Evolutionary conservation across 495 filamentous ascomycete genomes (phyloP), one percentile per base, ranked within the genome.

Genomic region (Talaromyces liani): DNA sequence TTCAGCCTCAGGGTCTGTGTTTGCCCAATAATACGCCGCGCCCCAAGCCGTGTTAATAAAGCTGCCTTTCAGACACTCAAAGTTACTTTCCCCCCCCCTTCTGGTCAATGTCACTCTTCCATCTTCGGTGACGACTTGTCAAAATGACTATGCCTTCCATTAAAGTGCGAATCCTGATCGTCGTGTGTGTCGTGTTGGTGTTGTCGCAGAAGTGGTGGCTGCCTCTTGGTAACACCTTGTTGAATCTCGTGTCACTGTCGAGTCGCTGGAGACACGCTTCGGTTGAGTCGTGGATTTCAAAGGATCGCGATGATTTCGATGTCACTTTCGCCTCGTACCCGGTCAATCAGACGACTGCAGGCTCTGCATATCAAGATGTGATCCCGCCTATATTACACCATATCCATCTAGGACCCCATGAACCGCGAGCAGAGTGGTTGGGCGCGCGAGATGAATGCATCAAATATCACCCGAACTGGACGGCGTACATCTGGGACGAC

Each of bases 401-500:
- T 66, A 75, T 79, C 55, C 64, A 71, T 27, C 67, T 77, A 22
- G 76, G 71, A 14, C 58, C 65, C 4, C 63, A 67, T 2, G 61
- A 69, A 1, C 61, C 63, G 2, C 67, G 70, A 20, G 63, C 61
- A 20, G 68, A 70, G 58, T 77, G 76, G 75, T 39, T 62, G 33
- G 66, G 65, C 2, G 75, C 73, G n/a, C 55, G 73, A 31, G 71
- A 75, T 58, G 66, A 58, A 54, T 77, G 75, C 41, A 22, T 79
- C 12, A 69, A 74, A 36, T 65, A 73, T 41, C 76, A 79, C 58
- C 67, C 68, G 4, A 73, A 65, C 31, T 79, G 75, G 75, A 67
- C 76, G 36, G 64, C 71, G 3, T 60, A 66, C 49, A 76, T 91
- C 20, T 91, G 88, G 88, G 88, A 88, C 4, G 84, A 88, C 63